Percentiles rank a stretch among this genome's conserved stretches.
Conservation (phyloP, 2,329 filamentous ascomycete genomes). For the Colletotrichum tropicale region DNA sequence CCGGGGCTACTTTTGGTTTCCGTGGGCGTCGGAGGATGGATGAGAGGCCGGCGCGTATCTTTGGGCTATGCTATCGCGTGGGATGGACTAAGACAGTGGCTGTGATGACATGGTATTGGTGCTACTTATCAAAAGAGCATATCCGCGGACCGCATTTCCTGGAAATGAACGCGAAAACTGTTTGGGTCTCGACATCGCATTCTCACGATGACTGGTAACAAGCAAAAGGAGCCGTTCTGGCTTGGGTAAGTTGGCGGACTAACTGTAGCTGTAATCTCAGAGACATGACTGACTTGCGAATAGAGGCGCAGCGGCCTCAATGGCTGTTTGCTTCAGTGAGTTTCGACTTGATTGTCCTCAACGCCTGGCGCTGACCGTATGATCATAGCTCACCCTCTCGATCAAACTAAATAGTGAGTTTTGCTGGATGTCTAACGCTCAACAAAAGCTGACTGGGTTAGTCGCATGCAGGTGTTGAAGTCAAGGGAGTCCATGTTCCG, state of each 20-base stretch:
- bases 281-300: background rate
- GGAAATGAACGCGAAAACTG: background rate
- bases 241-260: slow-evolving; percentile 37
- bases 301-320: slow-evolving; percentile 47
- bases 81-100: background rate
- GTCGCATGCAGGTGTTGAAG: slow-evolving; percentile 49
- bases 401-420: slow-evolving; percentile 49
- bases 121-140: slow-evolving; percentile 9
- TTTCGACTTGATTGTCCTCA: background rate
- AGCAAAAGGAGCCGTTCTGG: slow-evolving; percentile 48
- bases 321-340: slow-evolving; percentile 51
- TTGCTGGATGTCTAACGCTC: accelerated
- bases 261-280: accelerated
- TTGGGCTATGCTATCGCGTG: background rate
- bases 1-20: slow-evolving; percentile 11
- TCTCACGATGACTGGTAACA: slow-evolving; percentile 7
- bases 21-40: background rate
- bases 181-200: background rate
- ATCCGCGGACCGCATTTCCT: background rate
- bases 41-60: background rate
- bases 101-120: background rate
- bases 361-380: background rate
- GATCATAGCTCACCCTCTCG: slow-evolving; percentile 42
- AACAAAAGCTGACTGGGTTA: slow-evolving; percentile 14
- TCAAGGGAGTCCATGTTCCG: slow-evolving; percentile 43